Percentiles rank a stretch among this genome's conserved stretches.
phyloP scores from a whole-genome alignment of 495 filamentous ascomycete species.

The Daldinia caldariorum region DNA sequence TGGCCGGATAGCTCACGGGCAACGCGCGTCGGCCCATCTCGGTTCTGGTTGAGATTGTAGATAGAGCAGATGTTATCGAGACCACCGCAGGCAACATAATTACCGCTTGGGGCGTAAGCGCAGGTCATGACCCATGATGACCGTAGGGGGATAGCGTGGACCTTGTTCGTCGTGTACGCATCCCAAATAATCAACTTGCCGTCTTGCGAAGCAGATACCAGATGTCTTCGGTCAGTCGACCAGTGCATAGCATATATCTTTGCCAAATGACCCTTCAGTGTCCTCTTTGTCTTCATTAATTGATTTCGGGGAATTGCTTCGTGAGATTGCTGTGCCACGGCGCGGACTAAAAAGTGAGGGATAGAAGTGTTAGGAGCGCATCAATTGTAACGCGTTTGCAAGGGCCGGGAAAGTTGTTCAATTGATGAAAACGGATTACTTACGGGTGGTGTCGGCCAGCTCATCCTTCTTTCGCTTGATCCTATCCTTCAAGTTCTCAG shows the following conservation, averaged over 20 bases:
- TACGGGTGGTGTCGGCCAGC: slow-evolving; percentile 95
- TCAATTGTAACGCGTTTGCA: neutral
- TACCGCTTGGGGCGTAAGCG: slow-evolving; percentile 97
- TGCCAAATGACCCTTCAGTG: slow-evolving; percentile 94
- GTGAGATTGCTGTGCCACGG: slow-evolving; percentile 87
- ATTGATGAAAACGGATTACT: slow-evolving; percentile 53
- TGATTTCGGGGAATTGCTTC: slow-evolving; percentile 89
- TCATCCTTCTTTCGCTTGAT: slow-evolving; percentile 99
- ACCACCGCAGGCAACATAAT: slow-evolving; percentile 97
- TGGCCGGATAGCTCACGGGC: slow-evolving; percentile 96
- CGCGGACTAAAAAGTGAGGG: slow-evolving; percentile 72
- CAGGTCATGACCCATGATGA: slow-evolving; percentile 99
- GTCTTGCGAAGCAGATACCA: slow-evolving; percentile 98
- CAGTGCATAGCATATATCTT: slow-evolving; percentile 99
- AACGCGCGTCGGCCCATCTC: slow-evolving; percentile 95
- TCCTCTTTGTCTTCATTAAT: slow-evolving; percentile 92
- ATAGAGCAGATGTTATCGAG: slow-evolving; percentile 99
- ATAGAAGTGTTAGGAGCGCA: slow-evolving; percentile 6
- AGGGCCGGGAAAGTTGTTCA: slow-evolving; percentile 5
- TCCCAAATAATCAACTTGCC: slow-evolving; percentile 99
- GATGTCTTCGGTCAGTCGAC: slow-evolving; percentile 97
- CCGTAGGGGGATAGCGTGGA: slow-evolving; percentile 97
- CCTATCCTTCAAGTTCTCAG: slow-evolving; percentile 95
- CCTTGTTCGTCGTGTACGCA: slow-evolving; percentile 99
- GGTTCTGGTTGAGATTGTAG: slow-evolving; percentile 93